Conservation (phyloP, 495 filamentous ascomycete species). For the Penicillium goetzii region DNA sequence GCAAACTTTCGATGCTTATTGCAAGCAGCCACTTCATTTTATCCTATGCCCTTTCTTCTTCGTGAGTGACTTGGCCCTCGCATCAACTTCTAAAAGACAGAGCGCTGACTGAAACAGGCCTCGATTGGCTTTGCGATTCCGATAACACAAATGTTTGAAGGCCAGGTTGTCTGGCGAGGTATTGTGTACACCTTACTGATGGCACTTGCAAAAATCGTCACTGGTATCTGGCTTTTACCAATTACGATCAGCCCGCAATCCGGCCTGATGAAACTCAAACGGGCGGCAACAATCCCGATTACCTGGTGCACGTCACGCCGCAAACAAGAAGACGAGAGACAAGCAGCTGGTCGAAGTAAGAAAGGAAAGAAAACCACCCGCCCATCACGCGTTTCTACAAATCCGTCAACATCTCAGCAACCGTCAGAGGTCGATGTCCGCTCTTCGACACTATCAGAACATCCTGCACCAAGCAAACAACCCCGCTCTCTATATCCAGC, state of each 20-base stretch:
- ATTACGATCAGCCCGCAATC: conserved; percentile 34
- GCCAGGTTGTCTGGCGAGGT: conserved; percentile 69
- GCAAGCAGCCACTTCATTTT: conserved; percentile 48
- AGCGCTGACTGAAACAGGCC: conserved; percentile 42
- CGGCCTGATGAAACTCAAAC: conserved; percentile 5
- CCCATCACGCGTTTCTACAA: background rate
- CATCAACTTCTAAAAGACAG: background rate
- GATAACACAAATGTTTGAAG: conserved; percentile 68
- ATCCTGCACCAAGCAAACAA: conserved; percentile 33
- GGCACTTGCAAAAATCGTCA: conserved; percentile 64
- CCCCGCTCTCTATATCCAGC: conserved; percentile 63
- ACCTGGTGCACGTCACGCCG: conserved; percentile 2
- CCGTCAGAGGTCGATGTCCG: background rate
- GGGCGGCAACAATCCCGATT: background rate
- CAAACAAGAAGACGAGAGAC: background rate
- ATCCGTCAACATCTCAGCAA: background rate
- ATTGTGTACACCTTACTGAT: conserved; percentile 73
- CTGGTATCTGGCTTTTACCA: conserved; percentile 66
- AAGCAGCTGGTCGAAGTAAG: background rate
- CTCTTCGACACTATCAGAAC: background rate
- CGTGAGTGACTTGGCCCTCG: conserved; percentile 40
- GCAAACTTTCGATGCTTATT: conserved; percentile 61
- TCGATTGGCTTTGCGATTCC: conserved; percentile 83
- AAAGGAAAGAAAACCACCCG: conserved; percentile 7
- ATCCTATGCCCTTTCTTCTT: conserved; percentile 80